Conservation (phyloP, 257 asterid genomes). For the Cordia subcordata region DNA sequence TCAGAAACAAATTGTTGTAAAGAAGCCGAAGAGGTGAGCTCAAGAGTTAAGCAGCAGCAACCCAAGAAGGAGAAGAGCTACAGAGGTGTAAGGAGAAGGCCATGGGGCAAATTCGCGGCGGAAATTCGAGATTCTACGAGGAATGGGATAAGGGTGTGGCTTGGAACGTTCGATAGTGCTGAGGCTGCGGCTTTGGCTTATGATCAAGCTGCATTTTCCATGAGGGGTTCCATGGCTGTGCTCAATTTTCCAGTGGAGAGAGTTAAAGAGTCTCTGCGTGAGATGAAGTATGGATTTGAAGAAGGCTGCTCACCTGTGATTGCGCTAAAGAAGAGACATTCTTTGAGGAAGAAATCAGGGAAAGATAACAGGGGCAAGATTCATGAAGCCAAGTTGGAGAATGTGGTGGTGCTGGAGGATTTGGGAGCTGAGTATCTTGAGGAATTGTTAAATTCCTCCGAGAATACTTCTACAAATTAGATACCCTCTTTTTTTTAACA, state of each 20-base stretch:
- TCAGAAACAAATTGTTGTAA: conserved; percentile 16
- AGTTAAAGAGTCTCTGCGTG: conserved; percentile 52
- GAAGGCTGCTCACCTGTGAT: conserved; percentile 72
- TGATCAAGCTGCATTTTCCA: conserved; percentile 78
- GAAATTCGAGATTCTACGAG: conserved; percentile 83
- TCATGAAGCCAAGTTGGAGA: conserved; percentile 11
- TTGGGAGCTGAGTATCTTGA: conserved; percentile 72
- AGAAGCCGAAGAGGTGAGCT: conserved; percentile 52
- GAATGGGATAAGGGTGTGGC: conserved; percentile 79
- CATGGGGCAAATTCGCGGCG: conserved; percentile 92
- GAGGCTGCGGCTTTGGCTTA: conserved; percentile 89
- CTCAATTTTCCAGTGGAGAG: conserved; percentile 72
- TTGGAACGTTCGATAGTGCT: conserved; percentile 79
- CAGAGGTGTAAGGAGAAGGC: conserved; percentile 76
- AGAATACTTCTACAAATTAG: conserved; percentile 11
- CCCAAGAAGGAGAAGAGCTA: conserved; percentile 26
- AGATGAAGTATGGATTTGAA: conserved; percentile 45
- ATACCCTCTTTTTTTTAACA: neutral
- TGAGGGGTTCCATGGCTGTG: conserved; percentile 66
- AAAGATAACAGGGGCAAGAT: conserved; percentile 13
- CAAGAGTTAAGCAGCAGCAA: conserved; percentile 2
- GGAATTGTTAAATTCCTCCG: conserved; percentile 42
- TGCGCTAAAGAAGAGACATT: conserved; percentile 59
- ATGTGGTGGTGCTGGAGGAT: conserved; percentile 69
- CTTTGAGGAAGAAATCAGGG: conserved; percentile 39